Conservation (phyloP, 169 alveolate genomes). For the Plasmodium relictum region DNA sequence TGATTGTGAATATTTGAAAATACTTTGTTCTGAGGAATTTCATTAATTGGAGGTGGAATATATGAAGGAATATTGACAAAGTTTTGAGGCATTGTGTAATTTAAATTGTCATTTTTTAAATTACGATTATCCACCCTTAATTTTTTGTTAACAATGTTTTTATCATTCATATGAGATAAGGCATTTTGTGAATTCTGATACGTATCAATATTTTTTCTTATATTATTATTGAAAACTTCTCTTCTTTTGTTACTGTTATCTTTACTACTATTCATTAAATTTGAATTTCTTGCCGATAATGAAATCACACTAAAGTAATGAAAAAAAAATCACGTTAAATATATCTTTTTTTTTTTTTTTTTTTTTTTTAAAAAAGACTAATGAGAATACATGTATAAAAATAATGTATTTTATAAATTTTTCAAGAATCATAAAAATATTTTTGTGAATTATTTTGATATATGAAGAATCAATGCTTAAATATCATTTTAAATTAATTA, state of each 20-base stretch:
- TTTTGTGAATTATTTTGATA: too few species aligned
- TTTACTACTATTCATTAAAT: conserved; percentile 11
- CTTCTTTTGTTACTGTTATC: conserved; percentile 26
- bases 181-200: conserved; percentile 12
- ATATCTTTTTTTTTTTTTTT: too few species aligned
- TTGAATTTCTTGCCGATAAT: conserved; percentile 15
- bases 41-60: conserved; percentile 31
- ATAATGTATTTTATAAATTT: neutral
- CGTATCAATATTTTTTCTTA: conserved; percentile 9
- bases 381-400: neutral
- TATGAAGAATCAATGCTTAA: too few species aligned
- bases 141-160: conserved; percentile 35
- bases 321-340: neutral
- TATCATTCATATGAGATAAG: conserved; percentile 46
- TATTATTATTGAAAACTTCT: conserved; percentile 2
- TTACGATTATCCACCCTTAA: conserved; percentile 24
- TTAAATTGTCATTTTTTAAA: conserved; percentile 17
- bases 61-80: conserved; percentile 12
- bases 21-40: conserved; percentile 15
- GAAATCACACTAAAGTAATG: conserved; percentile 21
- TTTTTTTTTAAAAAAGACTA: too few species aligned
- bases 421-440: neutral
- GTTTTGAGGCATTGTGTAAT: conserved; percentile 30
- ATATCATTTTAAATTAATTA: too few species aligned
- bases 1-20: conserved; percentile 32